phyloP scores from a whole-genome alignment of 2,329 filamentous ascomycete genomes.

The Pestalotiopsis sp. region DNA sequence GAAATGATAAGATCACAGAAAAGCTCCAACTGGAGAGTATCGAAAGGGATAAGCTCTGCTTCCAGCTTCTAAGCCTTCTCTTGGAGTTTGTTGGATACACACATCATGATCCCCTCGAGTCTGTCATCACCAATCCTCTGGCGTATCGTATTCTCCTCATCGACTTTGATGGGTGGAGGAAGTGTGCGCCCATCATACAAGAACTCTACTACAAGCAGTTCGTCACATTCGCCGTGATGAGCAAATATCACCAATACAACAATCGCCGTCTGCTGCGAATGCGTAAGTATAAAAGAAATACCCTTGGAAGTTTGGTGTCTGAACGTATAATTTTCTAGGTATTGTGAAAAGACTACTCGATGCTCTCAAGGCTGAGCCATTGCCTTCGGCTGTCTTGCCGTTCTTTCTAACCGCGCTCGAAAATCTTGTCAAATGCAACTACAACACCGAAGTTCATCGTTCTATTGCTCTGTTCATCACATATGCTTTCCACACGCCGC shows the following conservation, averaged over 20 bases:
- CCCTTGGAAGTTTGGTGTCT: background rate
- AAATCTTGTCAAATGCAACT: constrained; percentile 75
- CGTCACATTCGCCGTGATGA: constrained; percentile 80
- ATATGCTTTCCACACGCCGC: constrained; percentile 73
- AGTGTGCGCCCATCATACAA: constrained; percentile 73
- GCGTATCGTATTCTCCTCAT: constrained; percentile 91
- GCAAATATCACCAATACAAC: constrained; percentile 92
- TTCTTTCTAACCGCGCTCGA: constrained; percentile 80
- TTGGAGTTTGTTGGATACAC: constrained; percentile 89
- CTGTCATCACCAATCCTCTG: constrained; percentile 92
- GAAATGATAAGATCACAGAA: constrained; percentile 33
- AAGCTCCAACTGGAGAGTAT: constrained; percentile 48
- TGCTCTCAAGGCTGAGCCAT: constrained; percentile 81
- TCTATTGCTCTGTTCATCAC: constrained; percentile 91
- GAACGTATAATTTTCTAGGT: constrained; percentile 47
- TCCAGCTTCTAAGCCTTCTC: constrained; percentile 72
- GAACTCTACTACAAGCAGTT: constrained; percentile 94
- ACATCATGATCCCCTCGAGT: constrained; percentile 74
- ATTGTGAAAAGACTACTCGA: constrained; percentile 90
- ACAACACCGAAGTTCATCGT: constrained; percentile 81
- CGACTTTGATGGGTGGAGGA: constrained; percentile 91
- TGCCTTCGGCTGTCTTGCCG: constrained; percentile 70
- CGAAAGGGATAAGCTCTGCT: constrained; percentile 55
- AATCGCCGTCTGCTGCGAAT: constrained; percentile 83
- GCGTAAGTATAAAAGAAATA: constrained; percentile 58